Evolutionary conservation across 495 filamentous ascomycete genomes (phyloP).

Genomic region (Neurospora terricola): DNA sequence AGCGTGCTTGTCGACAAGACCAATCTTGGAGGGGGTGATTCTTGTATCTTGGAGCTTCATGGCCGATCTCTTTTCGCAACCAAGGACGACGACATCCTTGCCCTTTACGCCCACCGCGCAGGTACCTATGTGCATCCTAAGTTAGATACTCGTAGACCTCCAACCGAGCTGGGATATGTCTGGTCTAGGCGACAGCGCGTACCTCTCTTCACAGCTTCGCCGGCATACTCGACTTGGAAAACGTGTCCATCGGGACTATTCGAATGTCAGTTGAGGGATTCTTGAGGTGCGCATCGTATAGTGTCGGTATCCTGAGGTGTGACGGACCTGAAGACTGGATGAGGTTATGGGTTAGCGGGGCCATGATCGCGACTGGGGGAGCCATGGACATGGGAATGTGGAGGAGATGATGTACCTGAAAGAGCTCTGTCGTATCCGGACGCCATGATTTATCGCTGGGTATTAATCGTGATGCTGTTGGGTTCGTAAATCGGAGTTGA

Average conservation of each 20-base stretch:
- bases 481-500: conserved; percentile 4
- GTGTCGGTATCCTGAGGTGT: not conserved
- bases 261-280: not conserved
- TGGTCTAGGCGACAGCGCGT: conserved; percentile 8
- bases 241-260: conserved; percentile 94
- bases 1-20: conserved; percentile 85
- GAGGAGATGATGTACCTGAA: conserved; percentile 56
- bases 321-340: conserved; percentile 59
- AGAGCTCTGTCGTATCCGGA: conserved; percentile 92
- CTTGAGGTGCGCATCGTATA: conserved; percentile 2
- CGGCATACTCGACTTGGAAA: conserved; percentile 98
- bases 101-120: conserved; percentile 98
- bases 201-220: conserved; percentile 98
- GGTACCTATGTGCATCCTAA: conserved; percentile 52
- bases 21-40: conserved; percentile 97
- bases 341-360: conserved; percentile 29
- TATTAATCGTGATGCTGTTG: not conserved
- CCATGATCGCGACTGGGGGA: not conserved
- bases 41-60: conserved; percentile 99
- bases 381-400: not conserved
- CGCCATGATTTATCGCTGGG: conserved; percentile 44
- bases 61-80: conserved; percentile 96
- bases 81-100: conserved; percentile 83
- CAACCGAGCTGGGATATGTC: not conserved
- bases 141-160: not conserved